These are phyloP conservation scores for Omphalotus guepiniiformis DNA, from an alignment of 768 basidiomycete genomes.

Conservation along the genomic window DNA sequence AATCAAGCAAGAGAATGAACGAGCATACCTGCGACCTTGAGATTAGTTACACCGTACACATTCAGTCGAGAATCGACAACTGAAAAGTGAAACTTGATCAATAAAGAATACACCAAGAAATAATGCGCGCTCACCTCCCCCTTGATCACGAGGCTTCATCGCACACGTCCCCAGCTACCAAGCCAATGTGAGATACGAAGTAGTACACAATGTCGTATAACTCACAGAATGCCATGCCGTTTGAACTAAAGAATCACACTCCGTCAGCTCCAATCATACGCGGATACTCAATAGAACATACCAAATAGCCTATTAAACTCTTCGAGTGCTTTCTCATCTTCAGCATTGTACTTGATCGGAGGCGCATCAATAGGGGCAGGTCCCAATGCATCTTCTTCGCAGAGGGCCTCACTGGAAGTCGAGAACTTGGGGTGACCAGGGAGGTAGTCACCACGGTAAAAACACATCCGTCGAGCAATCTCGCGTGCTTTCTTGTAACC, in stretches of 20 bases:
- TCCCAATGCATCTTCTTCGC: constrained; percentile 2
- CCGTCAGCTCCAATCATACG: no score
- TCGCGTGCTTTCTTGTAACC: constrained; percentile 25
- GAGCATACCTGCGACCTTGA: constrained; percentile 39
- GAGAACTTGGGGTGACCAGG: constrained; percentile 14
- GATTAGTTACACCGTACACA: constrained; percentile 39
- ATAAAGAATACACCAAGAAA: background rate
- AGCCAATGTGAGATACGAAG: background rate
- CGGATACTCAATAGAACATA: no score
- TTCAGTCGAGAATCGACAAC: constrained; percentile 41
- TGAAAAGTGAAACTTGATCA: background rate
- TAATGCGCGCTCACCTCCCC: constrained; percentile 17
- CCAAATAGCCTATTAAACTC: constrained; percentile 9
- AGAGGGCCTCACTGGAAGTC: constrained; percentile 11
- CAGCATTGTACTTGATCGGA: constrained; percentile 17
- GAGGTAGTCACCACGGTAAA: constrained; percentile 16
- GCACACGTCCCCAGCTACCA: constrained; percentile 43
- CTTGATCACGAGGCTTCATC: constrained; percentile 40
- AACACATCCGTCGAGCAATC: constrained; percentile 31
- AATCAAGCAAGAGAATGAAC: constrained; percentile 36
- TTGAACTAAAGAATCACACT: constrained; percentile 15
- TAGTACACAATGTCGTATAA: background rate
- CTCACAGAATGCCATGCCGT: constrained; percentile 23
- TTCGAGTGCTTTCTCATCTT: constrained; percentile 22
- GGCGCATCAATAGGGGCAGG: constrained; percentile 16